Evolutionary conservation across 2,329 filamentous ascomycete genomes (phyloP), one percentile per base, ranked within the genome.

Genomic region (Capronia coronata): DNA sequence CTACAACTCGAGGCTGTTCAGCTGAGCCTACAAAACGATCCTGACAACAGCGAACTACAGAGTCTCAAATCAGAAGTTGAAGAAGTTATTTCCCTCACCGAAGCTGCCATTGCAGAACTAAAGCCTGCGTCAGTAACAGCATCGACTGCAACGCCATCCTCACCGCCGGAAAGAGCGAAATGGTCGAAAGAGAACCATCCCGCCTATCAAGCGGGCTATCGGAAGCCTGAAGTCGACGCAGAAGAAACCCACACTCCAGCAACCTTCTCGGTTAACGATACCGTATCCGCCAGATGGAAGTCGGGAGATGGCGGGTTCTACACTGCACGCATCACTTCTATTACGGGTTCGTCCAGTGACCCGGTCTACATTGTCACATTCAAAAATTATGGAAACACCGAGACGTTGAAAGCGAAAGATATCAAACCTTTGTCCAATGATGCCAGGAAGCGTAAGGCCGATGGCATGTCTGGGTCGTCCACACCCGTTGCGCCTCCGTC

Each of bases 301-400:
- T 86, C 87, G 8, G 89, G 88, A 47, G 93, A 98, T 68, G 88
- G 86, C 63, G 79, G 79, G 19, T 96, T 90, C 71, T 97, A 97
- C 71, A 84, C 88, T 39, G 93, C 90, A 35, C 84, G 87, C 62
- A 94, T 98, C 67, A 91, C 88, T 44, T 90, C 86, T 45, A 90
- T 96, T 61, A 96, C 91, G 18, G 93, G 93, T 51, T 95, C 89
- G 7, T 83, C 84, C n/a, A 86, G 82, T 37, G 86, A 87, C 45
- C 91, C 90, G 29, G 87, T 96, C 56, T 98, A 96, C 67, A 85
- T 87, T 41, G 90, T 98, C 67, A 93, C 86, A 61, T 98, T 97
- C 75, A 91, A 94, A 71, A 87, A 82, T 62, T 97, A 97, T 71
- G 56, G 56, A 27, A 88, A 79, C 18, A 87, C 84, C 39, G 89